phyloP scores from a whole-genome alignment of 2,329 filamentous ascomycete species.

The Magnaporthiopsis rhizophila region DNA sequence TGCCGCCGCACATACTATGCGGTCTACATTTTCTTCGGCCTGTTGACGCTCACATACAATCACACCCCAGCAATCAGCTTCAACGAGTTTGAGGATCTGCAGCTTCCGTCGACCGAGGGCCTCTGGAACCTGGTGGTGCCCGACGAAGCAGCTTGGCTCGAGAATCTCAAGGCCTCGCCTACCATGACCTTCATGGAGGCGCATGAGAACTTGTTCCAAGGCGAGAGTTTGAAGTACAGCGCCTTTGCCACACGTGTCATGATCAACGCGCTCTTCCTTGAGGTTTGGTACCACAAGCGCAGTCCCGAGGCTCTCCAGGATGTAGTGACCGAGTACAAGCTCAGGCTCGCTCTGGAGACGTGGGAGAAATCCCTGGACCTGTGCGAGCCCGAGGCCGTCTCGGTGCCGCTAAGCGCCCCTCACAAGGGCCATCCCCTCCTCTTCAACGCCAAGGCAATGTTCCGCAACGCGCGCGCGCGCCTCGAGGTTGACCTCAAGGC shows the following conservation, averaged over 20 bases:
- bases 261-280: slow-evolving; percentile 97
- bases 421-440: slow-evolving; percentile 94
- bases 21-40: slow-evolving; percentile 97
- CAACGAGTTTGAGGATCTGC: slow-evolving; percentile 92
- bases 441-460: slow-evolving; percentile 97
- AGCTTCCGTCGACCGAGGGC: slow-evolving; percentile 86
- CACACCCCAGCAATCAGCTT: slow-evolving; percentile 97
- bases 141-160: slow-evolving; percentile 78
- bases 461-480: slow-evolving; percentile 84
- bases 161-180: slow-evolving; percentile 62
- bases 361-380: slow-evolving; percentile 95
- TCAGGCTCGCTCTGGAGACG: slow-evolving; percentile 90
- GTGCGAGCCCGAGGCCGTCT: slow-evolving; percentile 83
- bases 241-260: slow-evolving; percentile 95
- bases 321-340: slow-evolving; percentile 96
- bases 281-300: slow-evolving; percentile 98
- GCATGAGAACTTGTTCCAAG: slow-evolving; percentile 92
- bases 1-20: slow-evolving; percentile 96
- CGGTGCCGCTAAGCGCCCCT: slow-evolving; percentile 84
- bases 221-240: slow-evolving; percentile 83
- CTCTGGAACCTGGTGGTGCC: slow-evolving; percentile 80
- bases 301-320: slow-evolving; percentile 96
- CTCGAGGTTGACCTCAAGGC: slow-evolving; percentile 93
- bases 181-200: slow-evolving; percentile 86
- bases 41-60: slow-evolving; percentile 92